Evolutionary conservation across 208 protist species (phyloP).

Genomic region (Crithidia mellificae): DNA sequence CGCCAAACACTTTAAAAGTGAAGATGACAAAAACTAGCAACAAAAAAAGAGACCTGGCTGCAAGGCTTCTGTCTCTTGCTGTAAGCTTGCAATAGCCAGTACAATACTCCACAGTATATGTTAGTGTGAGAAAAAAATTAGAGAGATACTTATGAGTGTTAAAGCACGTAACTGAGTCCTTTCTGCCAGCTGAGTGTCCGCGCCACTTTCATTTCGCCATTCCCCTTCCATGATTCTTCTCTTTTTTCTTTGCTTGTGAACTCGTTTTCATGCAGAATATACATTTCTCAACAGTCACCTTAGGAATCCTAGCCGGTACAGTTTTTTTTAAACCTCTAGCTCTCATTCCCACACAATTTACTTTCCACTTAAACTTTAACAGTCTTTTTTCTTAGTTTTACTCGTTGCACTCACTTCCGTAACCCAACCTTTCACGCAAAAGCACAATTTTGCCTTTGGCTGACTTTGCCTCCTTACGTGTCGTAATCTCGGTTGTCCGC

Average conservation of each 20-base stretch:
- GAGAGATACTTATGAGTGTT: no score
- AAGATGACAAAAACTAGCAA: no score
- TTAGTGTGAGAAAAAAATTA: no score
- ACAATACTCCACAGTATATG: no score
- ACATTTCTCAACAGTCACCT: neutral
- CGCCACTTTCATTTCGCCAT: conserved; percentile 4
- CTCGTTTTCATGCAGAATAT: no score
- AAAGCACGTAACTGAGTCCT: no score
- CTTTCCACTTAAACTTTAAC: neutral
- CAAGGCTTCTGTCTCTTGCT: no score
- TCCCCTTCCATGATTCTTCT: neutral
- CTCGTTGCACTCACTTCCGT: neutral
- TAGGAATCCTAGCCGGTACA: neutral
- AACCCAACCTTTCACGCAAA: neutral
- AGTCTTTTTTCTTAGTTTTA: conserved; percentile 12
- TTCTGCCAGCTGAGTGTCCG: no score
- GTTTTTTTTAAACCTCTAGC: neutral
- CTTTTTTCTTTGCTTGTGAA: neutral
- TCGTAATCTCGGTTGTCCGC: neutral
- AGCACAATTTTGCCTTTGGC: conserved; percentile 7
- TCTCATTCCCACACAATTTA: conserved; percentile 4
- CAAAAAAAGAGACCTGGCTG: no score
- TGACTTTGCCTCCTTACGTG: neutral
- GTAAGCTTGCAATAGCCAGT: no score
- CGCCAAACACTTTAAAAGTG: no score